Conservation (phyloP, 2,329 filamentous ascomycete genomes). For the Phyllosticta capitalensis region DNA sequence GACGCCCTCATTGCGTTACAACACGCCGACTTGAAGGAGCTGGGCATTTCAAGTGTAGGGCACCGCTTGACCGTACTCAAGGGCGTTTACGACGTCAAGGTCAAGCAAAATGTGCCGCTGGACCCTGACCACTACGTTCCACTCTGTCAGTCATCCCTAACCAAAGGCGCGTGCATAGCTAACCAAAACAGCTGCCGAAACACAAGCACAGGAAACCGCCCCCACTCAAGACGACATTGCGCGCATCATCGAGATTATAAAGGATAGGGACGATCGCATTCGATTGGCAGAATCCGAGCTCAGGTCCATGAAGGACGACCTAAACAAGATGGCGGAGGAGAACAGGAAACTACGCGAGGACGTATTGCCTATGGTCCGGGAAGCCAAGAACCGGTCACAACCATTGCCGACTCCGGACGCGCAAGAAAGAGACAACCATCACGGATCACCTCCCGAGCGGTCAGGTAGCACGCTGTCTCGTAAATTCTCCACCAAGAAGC, state of each 20-base stretch:
- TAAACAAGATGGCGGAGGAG: slow-evolving; percentile 56
- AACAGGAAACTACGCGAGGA: slow-evolving; percentile 85
- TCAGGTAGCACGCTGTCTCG: slow-evolving; percentile 40
- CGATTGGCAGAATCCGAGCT: slow-evolving; percentile 73
- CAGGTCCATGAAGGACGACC: slow-evolving; percentile 55
- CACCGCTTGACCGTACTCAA: slow-evolving; percentile 93
- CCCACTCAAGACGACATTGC: slow-evolving; percentile 91
- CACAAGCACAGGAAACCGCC: slow-evolving; percentile 71
- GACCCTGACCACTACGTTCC: slow-evolving; percentile 92
- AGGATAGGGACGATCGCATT: slow-evolving; percentile 84
- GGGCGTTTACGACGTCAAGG: slow-evolving; percentile 92
- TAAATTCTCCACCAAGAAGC: slow-evolving; percentile 45
- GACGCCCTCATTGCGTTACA: slow-evolving; percentile 81
- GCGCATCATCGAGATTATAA: slow-evolving; percentile 79
- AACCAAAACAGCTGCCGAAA: slow-evolving; percentile 63
- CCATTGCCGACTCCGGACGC: slow-evolving; percentile 55
- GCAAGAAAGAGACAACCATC: slow-evolving; percentile 25
- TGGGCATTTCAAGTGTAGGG: slow-evolving; percentile 86
- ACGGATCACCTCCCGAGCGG: slow-evolving; percentile 28
- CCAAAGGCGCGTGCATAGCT: not conserved
- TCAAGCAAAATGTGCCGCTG: slow-evolving; percentile 81
- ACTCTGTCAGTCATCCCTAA: slow-evolving; percentile 50
- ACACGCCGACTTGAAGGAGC: slow-evolving; percentile 89
- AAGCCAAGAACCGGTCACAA: slow-evolving; percentile 85
- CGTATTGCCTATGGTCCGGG: slow-evolving; percentile 77